phyloP scores from a whole-genome alignment of 495 filamentous ascomycete genomes.

The Penicillium cinerascens region DNA sequence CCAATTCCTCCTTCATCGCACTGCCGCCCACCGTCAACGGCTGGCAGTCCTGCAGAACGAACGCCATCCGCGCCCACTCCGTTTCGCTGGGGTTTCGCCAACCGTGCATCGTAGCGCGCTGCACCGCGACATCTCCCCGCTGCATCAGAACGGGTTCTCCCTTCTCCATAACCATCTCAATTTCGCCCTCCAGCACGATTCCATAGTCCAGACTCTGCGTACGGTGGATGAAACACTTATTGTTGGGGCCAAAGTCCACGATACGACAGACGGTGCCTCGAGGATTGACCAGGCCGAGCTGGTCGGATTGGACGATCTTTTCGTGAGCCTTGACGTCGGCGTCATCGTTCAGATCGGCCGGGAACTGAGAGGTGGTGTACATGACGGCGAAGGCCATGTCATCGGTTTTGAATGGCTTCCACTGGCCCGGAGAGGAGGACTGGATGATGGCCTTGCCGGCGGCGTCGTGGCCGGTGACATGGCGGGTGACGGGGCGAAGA shows the following conservation, averaged over 20 bases:
- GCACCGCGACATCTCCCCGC: constrained; percentile 67
- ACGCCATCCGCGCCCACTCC: constrained; percentile 56
- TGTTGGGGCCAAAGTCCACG: constrained; percentile 65
- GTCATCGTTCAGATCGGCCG: constrained; percentile 53
- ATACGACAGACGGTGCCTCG: constrained; percentile 49
- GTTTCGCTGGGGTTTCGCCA: constrained; percentile 39
- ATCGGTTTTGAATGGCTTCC: constrained; percentile 17
- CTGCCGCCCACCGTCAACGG: constrained; percentile 39
- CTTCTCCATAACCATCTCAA: constrained; percentile 73
- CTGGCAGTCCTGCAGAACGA: constrained; percentile 52
- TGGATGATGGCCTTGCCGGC: constrained; percentile 31
- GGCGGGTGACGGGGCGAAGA: constrained; percentile 31
- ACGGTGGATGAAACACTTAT: constrained; percentile 62
- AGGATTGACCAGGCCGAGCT: constrained; percentile 48
- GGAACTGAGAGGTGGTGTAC: constrained; percentile 54
- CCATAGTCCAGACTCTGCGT: constrained; percentile 74
- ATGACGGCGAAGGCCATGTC: constrained; percentile 30
- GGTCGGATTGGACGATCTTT: constrained; percentile 30
- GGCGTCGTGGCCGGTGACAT: constrained; percentile 42
- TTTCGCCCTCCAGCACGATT: constrained; percentile 67
- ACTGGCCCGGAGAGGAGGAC: constrained; percentile 16
- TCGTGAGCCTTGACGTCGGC: constrained; percentile 41
- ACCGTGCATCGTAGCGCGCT: constrained; percentile 53
- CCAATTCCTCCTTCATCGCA: constrained; percentile 48
- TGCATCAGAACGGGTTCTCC: constrained; percentile 59